Conservation (phyloP, 2,329 filamentous ascomycete genomes). For the Trichophyton verrucosum region DNA sequence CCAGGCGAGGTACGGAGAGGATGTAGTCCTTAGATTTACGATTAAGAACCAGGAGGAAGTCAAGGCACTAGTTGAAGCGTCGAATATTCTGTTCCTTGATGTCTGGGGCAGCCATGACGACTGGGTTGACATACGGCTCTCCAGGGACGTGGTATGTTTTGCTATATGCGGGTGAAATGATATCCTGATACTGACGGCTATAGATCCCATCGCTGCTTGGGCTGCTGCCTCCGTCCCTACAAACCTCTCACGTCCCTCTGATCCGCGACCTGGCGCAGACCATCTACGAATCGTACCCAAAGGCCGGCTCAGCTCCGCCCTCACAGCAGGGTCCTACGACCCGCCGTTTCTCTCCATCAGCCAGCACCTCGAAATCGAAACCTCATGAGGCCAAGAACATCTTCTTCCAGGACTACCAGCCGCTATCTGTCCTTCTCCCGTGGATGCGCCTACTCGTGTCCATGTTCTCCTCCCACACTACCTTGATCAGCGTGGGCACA, state of each 20-base stretch:
- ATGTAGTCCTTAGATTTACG: slow-evolving; percentile 82
- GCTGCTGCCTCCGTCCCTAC: slow-evolving; percentile 62
- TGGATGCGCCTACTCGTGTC: slow-evolving; percentile 87
- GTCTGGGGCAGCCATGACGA: slow-evolving; percentile 75
- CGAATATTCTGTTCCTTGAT: slow-evolving; percentile 67
- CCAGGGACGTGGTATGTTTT: slow-evolving; percentile 54
- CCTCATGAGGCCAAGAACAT: slow-evolving; percentile 43
- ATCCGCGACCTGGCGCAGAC: slow-evolving; percentile 69
- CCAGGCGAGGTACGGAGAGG: slow-evolving; percentile 52
- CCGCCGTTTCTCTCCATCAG: slow-evolving; percentile 21
- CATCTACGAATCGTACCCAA: slow-evolving; percentile 62
- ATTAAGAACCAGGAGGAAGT: slow-evolving; percentile 57
- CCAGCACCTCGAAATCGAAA: slow-evolving; percentile 14
- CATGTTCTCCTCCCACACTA: slow-evolving; percentile 74
- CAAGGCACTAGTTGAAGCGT: slow-evolving; percentile 56
- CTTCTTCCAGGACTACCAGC: slow-evolving; percentile 90
- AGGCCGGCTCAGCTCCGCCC: slow-evolving; percentile 13
- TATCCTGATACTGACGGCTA: neutral
- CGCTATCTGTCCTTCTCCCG: slow-evolving; percentile 66
- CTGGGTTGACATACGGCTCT: slow-evolving; percentile 73
- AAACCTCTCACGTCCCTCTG: slow-evolving; percentile 57
- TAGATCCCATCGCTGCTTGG: slow-evolving; percentile 61
- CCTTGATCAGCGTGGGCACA: slow-evolving; percentile 63
- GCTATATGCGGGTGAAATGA: slow-evolving; percentile 5
- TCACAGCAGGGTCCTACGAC: slow-evolving; percentile 14